phyloP scores from a whole-genome alignment of 352 stramenopile genomes.

The Globisporangium carolinianum region DNA sequence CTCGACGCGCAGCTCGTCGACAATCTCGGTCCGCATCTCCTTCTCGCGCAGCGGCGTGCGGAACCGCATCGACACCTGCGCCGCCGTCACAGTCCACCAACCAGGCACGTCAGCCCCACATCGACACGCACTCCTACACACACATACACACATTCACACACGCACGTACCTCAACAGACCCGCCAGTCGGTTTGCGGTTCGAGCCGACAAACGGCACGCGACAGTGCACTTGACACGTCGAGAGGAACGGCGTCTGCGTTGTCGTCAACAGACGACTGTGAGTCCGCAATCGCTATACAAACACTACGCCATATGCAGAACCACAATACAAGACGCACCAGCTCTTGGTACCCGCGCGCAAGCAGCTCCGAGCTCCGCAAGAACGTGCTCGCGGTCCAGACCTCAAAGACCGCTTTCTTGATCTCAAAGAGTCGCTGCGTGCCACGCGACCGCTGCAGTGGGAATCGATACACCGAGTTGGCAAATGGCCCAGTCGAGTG shows the following conservation, averaged over 20 bases:
- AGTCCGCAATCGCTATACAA: not conserved
- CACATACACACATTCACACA: not conserved
- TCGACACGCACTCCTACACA: not conserved
- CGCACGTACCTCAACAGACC: conserved; percentile 48
- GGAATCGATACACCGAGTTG: conserved; percentile 33
- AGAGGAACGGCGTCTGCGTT: conserved; percentile 38
- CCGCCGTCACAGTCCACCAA: not conserved
- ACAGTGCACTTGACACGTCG: conserved; percentile 36
- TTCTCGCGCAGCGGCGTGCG: conserved; percentile 56
- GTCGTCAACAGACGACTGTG: not conserved
- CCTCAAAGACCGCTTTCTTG: conserved; percentile 72
- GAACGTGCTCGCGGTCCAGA: conserved; percentile 55
- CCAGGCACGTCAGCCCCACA: conserved; percentile 4
- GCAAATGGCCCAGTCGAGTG: conserved; percentile 19
- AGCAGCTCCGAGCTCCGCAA: conserved; percentile 65
- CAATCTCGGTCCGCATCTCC: conserved; percentile 31
- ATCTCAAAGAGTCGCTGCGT: conserved; percentile 77
- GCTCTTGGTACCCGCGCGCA: conserved; percentile 51
- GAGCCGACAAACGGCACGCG: conserved; percentile 58
- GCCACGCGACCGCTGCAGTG: conserved; percentile 49
- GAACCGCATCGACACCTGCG: conserved; percentile 50
- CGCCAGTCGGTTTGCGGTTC: conserved; percentile 58
- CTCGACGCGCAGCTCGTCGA: conserved; percentile 48
- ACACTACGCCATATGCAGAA: not conserved
- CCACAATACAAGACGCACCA: conserved; percentile 26